Base-by-base conservation (phyloP, 2,329 filamentous ascomycete species). In the Botrytis hyacinthi region DNA sequence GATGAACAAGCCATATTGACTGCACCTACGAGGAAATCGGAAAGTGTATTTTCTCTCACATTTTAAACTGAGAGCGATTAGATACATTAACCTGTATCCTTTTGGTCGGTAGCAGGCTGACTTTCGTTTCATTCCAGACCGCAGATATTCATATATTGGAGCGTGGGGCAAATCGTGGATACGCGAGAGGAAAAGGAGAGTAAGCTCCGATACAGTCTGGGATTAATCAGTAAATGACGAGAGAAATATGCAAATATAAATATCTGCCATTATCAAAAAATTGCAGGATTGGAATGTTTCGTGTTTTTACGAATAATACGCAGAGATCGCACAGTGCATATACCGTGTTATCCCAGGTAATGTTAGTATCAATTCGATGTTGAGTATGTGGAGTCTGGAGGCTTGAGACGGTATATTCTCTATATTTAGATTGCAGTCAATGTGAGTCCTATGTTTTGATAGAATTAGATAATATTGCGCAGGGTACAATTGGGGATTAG, bases 251-350 rank as follows among this genome's bases (percentile, higher is more conserved):
- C 2, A 54, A 54, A 54, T 0, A 16, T 2, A 16, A 16, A 5
- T 29, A 18, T 29, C 14, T 29, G 6, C 16, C 14, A 3, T 54
- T 4, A 18, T 54, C 1, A 16, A n/a, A 0, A 51, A 29, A 54
- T 2, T 18, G n/a, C 3, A 54, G n/a, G 0, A n/a, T 16, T 54
- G n/a, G 3, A 3, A 54, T 29, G 0, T 1, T 3, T 29, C 26
- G 2, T 29, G 51, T 16, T 54, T 3, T 29, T 18, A 16, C 18
- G 14, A 8, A 54, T 18, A 54, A 29, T 29, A 4, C 12, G n/a
- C n/a, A n/a, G n/a, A n/a, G n/a, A n/a, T 5, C 6, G 26, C 1
- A 7, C 5, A 54, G 1, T 54, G 14, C 12, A 54, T 8, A 8
- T 54, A 29, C n/a, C 5, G 12, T 29, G 14, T 54, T 18, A 8